phyloP scores from a whole-genome alignment of 805 yeast genomes.

The Cyberlindnera subsufficiens region DNA sequence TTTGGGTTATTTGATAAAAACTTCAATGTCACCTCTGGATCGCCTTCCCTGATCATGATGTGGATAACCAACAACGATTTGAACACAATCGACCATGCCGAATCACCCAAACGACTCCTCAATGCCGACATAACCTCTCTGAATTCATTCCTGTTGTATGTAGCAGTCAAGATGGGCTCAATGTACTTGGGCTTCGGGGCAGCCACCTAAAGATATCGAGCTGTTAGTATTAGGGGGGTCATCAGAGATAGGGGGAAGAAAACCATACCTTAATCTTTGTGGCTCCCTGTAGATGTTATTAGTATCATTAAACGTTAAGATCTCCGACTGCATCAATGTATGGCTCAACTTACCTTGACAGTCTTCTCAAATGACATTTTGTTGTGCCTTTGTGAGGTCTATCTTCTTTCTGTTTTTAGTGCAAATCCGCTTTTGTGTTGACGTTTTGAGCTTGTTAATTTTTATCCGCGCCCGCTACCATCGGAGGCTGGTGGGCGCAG shows the following conservation, averaged over 20 bases:
- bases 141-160: constrained; percentile 41
- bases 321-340: too few species aligned
- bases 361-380: constrained; percentile 65
- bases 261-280: constrained; percentile 50
- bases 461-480: too few species aligned
- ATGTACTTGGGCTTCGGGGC: constrained; percentile 97
- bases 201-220: constrained; percentile 48
- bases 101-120: constrained; percentile 57
- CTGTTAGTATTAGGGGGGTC: constrained; percentile 1
- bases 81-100: constrained; percentile 89
- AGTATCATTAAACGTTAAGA: constrained; percentile 1
- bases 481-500: too few species aligned
- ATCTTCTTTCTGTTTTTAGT: too few species aligned
- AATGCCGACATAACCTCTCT: constrained; percentile 64
- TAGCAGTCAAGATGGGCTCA: constrained; percentile 74
- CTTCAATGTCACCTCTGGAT: constrained; percentile 61
- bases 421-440: too few species aligned
- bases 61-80: constrained; percentile 82
- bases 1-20: constrained; percentile 47
- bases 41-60: constrained; percentile 91
- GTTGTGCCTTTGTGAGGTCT: background rate
- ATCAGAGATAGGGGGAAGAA: background rate
- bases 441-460: too few species aligned
- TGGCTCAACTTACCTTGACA: constrained; percentile 45
- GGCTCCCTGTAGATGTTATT: constrained; percentile 40